Conservation (phyloP, 495 filamentous ascomycete species). For the Penicillium fimorum region DNA sequence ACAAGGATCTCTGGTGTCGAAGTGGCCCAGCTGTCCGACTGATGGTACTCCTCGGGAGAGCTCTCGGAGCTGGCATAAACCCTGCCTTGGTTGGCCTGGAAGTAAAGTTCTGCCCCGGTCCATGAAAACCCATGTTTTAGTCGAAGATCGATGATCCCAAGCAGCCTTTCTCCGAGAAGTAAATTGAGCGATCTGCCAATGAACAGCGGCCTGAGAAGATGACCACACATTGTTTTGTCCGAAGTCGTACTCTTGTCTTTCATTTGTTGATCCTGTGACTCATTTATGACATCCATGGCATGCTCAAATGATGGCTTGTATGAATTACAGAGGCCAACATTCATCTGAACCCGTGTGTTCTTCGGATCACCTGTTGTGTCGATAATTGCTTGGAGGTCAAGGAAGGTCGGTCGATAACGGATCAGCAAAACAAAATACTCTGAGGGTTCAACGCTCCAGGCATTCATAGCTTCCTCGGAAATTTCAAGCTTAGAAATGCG, state of each 20-base stretch:
- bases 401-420: conserved; percentile 61
- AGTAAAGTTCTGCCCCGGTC: conserved; percentile 66
- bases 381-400: conserved; percentile 49
- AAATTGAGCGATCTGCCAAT: conserved; percentile 71
- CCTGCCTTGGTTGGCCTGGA: conserved; percentile 45
- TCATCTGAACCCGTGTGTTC: conserved; percentile 28
- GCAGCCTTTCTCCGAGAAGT: conserved; percentile 67
- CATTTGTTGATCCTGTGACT: background rate
- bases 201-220: conserved; percentile 53
- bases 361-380: conserved; percentile 13
- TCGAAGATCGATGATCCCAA: conserved; percentile 62
- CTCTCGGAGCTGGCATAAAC: conserved; percentile 6
- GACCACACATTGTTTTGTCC: conserved; percentile 1
- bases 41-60: conserved; percentile 11
- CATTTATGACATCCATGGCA: conserved; percentile 51
- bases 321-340: conserved; percentile 46
- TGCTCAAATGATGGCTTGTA: conserved; percentile 48
- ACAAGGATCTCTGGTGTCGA: conserved; percentile 35
- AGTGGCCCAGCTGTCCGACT: conserved; percentile 28
- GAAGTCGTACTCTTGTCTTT: conserved; percentile 1
- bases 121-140: conserved; percentile 54
- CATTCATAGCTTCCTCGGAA: conserved; percentile 70
- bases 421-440: conserved; percentile 80
- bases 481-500: conserved; percentile 69
- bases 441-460: conserved; percentile 66